Base-by-base conservation (phyloP, 169 alveolate species). In the Babesia microti region DNA sequence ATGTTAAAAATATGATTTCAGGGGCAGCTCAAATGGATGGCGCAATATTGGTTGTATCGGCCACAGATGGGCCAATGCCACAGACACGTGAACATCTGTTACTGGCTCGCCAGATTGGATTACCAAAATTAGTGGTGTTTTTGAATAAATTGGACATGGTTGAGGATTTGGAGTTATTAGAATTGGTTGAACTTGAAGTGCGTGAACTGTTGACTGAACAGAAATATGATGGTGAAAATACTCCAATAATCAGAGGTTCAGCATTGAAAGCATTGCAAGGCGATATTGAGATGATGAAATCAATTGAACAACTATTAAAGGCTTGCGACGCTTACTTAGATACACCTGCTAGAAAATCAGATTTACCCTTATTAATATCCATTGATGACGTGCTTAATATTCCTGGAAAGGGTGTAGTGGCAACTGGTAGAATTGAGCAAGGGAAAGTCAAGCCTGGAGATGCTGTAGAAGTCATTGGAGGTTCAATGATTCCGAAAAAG, bases 61-160 rank as follows among this genome's bases (percentile, higher is more conserved):
- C 97, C 4, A 78, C 87, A 26, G 97, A 91, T 59, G 97, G 97
- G n/a, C 93, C 93, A 18, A 91, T 91, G 98, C 96, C 97, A 3
- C 89, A 91, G 69, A 86, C 95, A 0, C 78, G 93, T 47, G 97
- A 87, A 45, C 90, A 81, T 43, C 71, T 81, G 6, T 83, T 91
- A 14, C 75, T 89, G 17, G 84, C 94, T 53, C 76, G 88, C 51
- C 88, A 91, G 67, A 85, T 87, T 15, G 93, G 93, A 21, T 90
- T 89, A 30, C 85, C 87, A 39, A 79, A 82, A 11, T 67, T 91
- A 51, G 89, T 91, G 18, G 96, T 91, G 3, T 91, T 67, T 63
- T 61, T 89, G 48, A 91, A 91, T 57, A 91, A 91, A 60, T 76
- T 91, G 67, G 97, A 91, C 63, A 52, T 89, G 70, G 87, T 84